phyloP scores from a whole-genome alignment of 2,329 filamentous ascomycete genomes.

The Alternaria brassicicola region DNA sequence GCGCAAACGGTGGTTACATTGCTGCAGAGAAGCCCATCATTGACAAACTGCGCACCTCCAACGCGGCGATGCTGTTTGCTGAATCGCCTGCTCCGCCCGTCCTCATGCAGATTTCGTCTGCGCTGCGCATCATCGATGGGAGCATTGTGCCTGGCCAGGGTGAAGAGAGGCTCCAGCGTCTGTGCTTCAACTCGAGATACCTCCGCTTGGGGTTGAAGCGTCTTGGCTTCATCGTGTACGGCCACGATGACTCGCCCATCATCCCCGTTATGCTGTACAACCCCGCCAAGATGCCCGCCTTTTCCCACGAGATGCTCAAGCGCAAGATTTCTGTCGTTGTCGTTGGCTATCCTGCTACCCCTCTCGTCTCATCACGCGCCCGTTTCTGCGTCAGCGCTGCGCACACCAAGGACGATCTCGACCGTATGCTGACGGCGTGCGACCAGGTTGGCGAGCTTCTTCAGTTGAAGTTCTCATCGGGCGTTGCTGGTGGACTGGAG shows the following conservation, averaged over 20 bases:
- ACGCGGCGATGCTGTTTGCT: slow-evolving; percentile 84
- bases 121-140: slow-evolving; percentile 86
- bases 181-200: slow-evolving; percentile 98
- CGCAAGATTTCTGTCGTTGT: slow-evolving; percentile 98
- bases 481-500: slow-evolving; percentile 85
- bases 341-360: slow-evolving; percentile 95
- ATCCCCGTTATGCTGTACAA: slow-evolving; percentile 95
- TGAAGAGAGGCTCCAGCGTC: slow-evolving; percentile 90
- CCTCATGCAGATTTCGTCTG: slow-evolving; percentile 85
- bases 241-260: slow-evolving; percentile 97
- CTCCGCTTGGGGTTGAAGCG: slow-evolving; percentile 97
- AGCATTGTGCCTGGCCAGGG: slow-evolving; percentile 89
- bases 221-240: slow-evolving; percentile 94
- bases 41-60: slow-evolving; percentile 85
- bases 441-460: slow-evolving; percentile 91
- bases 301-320: slow-evolving; percentile 97
- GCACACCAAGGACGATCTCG: slow-evolving; percentile 98
- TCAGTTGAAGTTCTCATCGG: slow-evolving; percentile 96
- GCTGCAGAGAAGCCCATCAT: slow-evolving; percentile 89
- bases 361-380: slow-evolving; percentile 90
- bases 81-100: slow-evolving; percentile 89
- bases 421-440: slow-evolving; percentile 85
- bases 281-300: slow-evolving; percentile 98
- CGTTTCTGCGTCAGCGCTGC: slow-evolving; percentile 95
- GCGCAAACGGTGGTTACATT: slow-evolving; percentile 95